Percentiles rank a stretch among this genome's conserved stretches.
Conservation (phyloP, 2,329 filamentous ascomycete genomes). For the Colletotrichum eremochloae region DNA sequence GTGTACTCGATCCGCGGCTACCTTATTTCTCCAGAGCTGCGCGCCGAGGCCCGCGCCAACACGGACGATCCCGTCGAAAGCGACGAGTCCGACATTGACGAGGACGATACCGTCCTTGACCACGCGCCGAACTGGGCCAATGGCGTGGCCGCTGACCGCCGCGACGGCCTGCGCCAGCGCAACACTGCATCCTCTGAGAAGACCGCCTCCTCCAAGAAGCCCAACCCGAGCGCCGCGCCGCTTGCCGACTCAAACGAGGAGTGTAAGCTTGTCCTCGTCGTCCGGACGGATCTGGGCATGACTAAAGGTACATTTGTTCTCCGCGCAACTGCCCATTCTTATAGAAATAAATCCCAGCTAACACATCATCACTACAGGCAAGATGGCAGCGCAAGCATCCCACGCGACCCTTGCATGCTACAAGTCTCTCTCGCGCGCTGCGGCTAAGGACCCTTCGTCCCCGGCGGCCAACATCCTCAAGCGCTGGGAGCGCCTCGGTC, state of each 20-base stretch:
- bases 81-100: constrained; percentile 77
- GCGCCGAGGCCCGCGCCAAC: constrained; percentile 68
- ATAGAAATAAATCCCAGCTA: constrained; percentile 14
- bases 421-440: constrained; percentile 77
- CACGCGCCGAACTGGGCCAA: constrained; percentile 78
- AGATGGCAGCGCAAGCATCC: constrained; percentile 95
- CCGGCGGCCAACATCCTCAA: constrained; percentile 74
- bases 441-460: constrained; percentile 64
- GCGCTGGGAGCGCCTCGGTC: constrained; percentile 88
- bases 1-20: constrained; percentile 77
- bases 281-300: constrained; percentile 96
- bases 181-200: constrained; percentile 54
- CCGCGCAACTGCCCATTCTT: constrained; percentile 2
- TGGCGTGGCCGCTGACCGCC: constrained; percentile 69
- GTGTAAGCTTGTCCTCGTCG: constrained; percentile 93
- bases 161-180: constrained; percentile 64
- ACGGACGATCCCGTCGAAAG: constrained; percentile 74
- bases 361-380: constrained; percentile 70
- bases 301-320: constrained; percentile 80
- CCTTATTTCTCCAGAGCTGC: constrained; percentile 68
- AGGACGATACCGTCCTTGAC: constrained; percentile 70
- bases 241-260: constrained; percentile 73
- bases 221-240: constrained; percentile 43
- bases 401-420: constrained; percentile 99
- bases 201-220: constrained; percentile 55